A percentile compares a stretch with the other conserved stretches of the same genome.
Evolutionary conservation across 257 asterid species (phyloP).

Genomic region (Plantago ovata): DNA sequence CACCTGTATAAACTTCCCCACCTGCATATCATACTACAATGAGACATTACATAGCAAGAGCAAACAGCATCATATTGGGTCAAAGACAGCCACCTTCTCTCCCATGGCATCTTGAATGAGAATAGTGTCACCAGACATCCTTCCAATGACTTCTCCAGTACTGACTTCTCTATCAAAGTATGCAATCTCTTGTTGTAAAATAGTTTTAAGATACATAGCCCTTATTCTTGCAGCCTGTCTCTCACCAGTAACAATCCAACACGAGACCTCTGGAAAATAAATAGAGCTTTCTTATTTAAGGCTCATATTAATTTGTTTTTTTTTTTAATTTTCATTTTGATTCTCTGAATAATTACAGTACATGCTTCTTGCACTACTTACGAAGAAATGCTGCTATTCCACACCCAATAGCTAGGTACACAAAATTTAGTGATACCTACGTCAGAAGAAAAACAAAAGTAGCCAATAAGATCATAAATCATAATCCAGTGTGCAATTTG

Average conservation of each 20-base stretch:
- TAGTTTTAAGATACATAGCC: constrained; percentile 32
- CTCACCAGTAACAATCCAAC: constrained; percentile 61
- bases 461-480: not conserved
- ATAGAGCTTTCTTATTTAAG: not conserved
- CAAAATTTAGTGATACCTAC: constrained; percentile 42
- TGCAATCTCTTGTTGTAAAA: constrained; percentile 52
- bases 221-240: constrained; percentile 54
- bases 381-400: constrained; percentile 56
- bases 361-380: constrained; percentile 24
- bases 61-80: not conserved
- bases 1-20: constrained; percentile 36
- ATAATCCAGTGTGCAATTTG: too few species aligned
- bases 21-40: constrained; percentile 20
- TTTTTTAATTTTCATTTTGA: too few species aligned
- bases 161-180: constrained; percentile 50
- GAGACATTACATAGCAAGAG: not conserved
- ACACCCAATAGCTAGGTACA: constrained; percentile 40
- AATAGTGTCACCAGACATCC: constrained; percentile 44
- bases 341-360: not conserved
- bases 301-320: too few species aligned
- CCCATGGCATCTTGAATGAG: constrained; percentile 52
- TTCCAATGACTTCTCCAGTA: constrained; percentile 45
- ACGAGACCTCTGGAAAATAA: constrained; percentile 39
- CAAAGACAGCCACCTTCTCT: constrained; percentile 37
- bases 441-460: constrained; percentile 1